Evolutionary conservation across 768 basidiomycete species (phyloP), one percentile per base, ranked within the genome.

Genomic region (Suillus placidus): DNA sequence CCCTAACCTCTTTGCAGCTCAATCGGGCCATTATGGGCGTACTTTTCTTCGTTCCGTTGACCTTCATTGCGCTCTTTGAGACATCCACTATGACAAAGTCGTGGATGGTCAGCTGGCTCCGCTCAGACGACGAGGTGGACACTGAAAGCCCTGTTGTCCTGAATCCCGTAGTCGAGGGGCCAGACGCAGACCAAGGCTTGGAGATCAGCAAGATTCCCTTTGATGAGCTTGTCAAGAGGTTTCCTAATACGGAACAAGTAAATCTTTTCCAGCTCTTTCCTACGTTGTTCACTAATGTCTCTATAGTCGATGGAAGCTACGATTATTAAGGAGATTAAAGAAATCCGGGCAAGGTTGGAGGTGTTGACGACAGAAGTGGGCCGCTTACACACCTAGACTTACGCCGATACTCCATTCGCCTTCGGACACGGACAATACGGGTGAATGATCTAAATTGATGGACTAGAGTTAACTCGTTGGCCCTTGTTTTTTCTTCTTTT

Each of bases 1-100:
- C 65, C 52, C 51, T 70, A 40, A 72, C 37, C 45, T 8, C 51
- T 34, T 32, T 14, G 63, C 61, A 91, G 88, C 77, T 95, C 67
- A 97, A 97, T 77, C 87, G 89, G 62, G 72, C 81, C 69, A 83
- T 93, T 62, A 97, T 98, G 95, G 77, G 80, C 30, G 69, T 83
- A 51, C 66, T 97, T n/a, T 97, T 98, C 81, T 91, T 89, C 77
- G 66, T 95, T 62, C 94, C 95, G 4, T 80, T 97, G 37, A 79
- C 83, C 4, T 60, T 83, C 18, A 91, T 97, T 67, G 91, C 94
- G 0, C 71, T 95, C 40, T 91, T 82, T 71, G 96, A 97, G 78
- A 70, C 73, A 1, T 84, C 92, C 1, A 81, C 82, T 12, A 74
- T 83, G 57, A 86, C 83, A 67, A 82, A 85, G 67, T 77, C 74